Evolutionary conservation across 2,329 filamentous ascomycete genomes (phyloP), one percentile per base, ranked within the genome.

Genomic region (Cladophialophora exuberans): DNA sequence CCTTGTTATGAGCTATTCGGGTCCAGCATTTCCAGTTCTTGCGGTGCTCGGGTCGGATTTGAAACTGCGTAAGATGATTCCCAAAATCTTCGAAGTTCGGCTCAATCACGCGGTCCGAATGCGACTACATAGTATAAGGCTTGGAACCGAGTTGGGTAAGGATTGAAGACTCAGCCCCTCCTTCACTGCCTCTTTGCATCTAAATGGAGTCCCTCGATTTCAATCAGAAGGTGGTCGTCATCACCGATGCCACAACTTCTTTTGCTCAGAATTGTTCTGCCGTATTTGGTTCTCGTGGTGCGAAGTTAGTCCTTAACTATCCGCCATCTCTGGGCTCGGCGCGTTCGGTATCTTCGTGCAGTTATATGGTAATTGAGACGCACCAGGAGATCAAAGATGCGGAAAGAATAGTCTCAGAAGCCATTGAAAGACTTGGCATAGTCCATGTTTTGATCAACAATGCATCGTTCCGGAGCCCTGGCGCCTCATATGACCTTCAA

Each of bases 381-480:
- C n/a, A 47, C 15, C 22, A 38, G 11, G n/a, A 49, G 2, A 20
- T 39, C 20, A 17, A 38, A 17, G 33, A 49, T 25, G 33, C 31
- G 5, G 30, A 49, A 15, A 25, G 17, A 7, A 38, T 44, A 25
- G n/a, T 53, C 11, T 31, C 41, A 46, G 50, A 10, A 13, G 50
- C 42, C 28, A n/a, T 53, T 22, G 22, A 39, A 18, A 46, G 36
- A 4, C 49, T 43, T 35, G 31, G 42, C 25, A 46, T 35, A 2
- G 42, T 57, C n/a, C 39, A 57, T 44, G 25, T 33, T 43, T 25
- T 57, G 49, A 28, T 57, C 48, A 41, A 57, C 22, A 57, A 53
- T 43, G 48, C 35, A 4, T 31, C 49, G 4, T 17, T 33, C n/a
- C 10, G 15, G 18, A 25, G 31, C 13, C 33, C 42, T 6, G 22